Percentiles rank a stretch among this genome's conserved stretches.
phyloP scores from a whole-genome alignment of 805 yeast species.

The Pichia nanzhaoensis region DNA sequence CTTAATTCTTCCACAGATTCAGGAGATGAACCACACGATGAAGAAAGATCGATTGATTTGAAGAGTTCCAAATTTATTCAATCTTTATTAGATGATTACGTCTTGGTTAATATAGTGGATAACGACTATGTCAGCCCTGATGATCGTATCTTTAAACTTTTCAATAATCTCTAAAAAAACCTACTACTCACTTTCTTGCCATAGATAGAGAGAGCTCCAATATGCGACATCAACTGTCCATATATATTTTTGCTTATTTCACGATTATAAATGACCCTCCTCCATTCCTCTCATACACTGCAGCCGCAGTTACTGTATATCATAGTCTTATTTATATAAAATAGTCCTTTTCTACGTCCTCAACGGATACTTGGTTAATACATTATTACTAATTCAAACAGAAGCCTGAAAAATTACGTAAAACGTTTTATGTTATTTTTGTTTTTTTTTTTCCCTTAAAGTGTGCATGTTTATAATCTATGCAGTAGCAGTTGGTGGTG shows the following conservation, averaged over 20 bases:
- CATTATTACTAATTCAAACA: no score
- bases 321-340: slow-evolving; percentile 6
- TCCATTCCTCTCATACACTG: not conserved
- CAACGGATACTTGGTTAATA: slow-evolving; percentile 16
- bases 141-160: slow-evolving; percentile 50
- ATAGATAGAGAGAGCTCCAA: no score
- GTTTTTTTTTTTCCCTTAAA: no score
- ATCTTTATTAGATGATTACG: slow-evolving; percentile 49
- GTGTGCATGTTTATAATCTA: no score
- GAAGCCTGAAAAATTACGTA: no score
- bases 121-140: slow-evolving; percentile 58
- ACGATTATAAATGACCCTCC: not conserved
- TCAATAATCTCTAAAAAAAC: slow-evolving; percentile 19
- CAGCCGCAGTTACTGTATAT: slow-evolving; percentile 5
- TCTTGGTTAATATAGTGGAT: slow-evolving; percentile 83
- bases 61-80: slow-evolving; percentile 37
- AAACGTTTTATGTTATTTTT: no score
- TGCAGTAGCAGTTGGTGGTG: no score
- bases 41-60: slow-evolving; percentile 12
- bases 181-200: not conserved
- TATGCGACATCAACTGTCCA: slow-evolving; percentile 16
- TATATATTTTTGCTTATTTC: not conserved
- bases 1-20: slow-evolving; percentile 29
- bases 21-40: slow-evolving; percentile 18
- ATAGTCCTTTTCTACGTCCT: slow-evolving; percentile 16